Evolutionary conservation across 208 protist genomes (phyloP), one percentile per base, ranked within the genome.

Genomic region (Naegleria gruberi): DNA sequence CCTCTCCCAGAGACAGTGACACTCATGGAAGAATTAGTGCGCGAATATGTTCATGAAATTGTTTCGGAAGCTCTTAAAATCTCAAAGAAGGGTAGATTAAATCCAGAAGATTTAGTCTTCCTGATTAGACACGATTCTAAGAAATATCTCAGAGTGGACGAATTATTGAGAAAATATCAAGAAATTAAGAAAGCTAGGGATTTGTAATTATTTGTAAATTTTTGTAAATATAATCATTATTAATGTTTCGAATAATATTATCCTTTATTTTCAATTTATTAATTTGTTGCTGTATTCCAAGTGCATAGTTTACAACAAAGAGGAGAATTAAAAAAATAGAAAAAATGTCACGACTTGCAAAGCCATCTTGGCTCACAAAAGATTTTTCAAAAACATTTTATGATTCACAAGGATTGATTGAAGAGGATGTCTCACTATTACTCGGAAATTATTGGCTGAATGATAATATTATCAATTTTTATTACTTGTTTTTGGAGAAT

Each of bases 21-120:
- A 3, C n/a, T 90, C 0, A 65, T 90, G 65, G 89, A 90, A 82
- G 89, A 90, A 23, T 73, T 90, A 30, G 55, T 86, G 5, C 4
- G 30, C 7, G 65, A 90, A 37, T 90, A 90, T 37, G 42, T 90
- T 45, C 30, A 41, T 41, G 57, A 90, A 7, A 44, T 90, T 65
- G n/a, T n/a, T 8, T 4, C 5, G 4, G 82, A 90, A 65, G 89
- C 89, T n/a, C 43, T 42, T 5, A 42, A 51, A 55, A n/a, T 55
- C 4, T 37, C 65, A 30, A 34, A 81, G 12, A 42, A 51, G 17
- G 46, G 57, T 41, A 74, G 86, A 46, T 86, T 90, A 65, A 40
- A 19, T 30, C 19, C 45, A 41, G 89, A 90, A 42, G 89, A 90
- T 47, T 40, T 90, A 34, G 4, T 90, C 0, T 73, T 73, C 65